A percentile compares a stretch with the other conserved stretches of the same genome.
phyloP scores from a whole-genome alignment of 768 basidiomycete genomes.

The Lanmaoa rubissima region DNA sequence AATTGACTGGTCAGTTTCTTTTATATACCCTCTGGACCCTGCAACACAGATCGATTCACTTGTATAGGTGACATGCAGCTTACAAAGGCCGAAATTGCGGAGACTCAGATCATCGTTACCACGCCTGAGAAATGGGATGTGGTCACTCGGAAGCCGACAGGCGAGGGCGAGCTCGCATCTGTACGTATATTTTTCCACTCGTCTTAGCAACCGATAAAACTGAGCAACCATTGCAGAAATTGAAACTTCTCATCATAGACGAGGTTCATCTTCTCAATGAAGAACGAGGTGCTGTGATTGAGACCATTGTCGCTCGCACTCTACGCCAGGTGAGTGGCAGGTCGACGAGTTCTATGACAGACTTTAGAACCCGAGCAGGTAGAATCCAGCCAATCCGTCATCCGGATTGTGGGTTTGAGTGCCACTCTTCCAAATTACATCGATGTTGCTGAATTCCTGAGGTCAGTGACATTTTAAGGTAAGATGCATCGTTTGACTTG shows the following conservation, averaged over 20 bases:
- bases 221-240: constrained; percentile 49
- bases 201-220: neutral
- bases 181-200: constrained; percentile 42
- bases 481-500: neutral
- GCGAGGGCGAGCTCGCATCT: constrained; percentile 94
- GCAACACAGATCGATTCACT: neutral
- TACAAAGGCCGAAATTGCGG: constrained; percentile 88
- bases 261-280: constrained; percentile 97
- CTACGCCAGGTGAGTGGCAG: constrained; percentile 66
- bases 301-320: constrained; percentile 96
- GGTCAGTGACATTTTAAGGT: constrained; percentile 43
- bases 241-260: constrained; percentile 95
- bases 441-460: constrained; percentile 92
- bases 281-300: constrained; percentile 96
- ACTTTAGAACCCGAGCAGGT: constrained; percentile 50
- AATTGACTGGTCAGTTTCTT: constrained; percentile 70
- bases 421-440: constrained; percentile 97
- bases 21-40: neutral
- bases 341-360: neutral
- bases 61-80: constrained; percentile 88
- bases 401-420: constrained; percentile 93
- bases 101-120: constrained; percentile 97
- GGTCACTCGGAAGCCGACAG: constrained; percentile 94
- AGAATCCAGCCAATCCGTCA: constrained; percentile 93
- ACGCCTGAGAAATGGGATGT: constrained; percentile 99